phyloP scores from a whole-genome alignment of 768 basidiomycete genomes.

The Pisolithus marmoratus region DNA sequence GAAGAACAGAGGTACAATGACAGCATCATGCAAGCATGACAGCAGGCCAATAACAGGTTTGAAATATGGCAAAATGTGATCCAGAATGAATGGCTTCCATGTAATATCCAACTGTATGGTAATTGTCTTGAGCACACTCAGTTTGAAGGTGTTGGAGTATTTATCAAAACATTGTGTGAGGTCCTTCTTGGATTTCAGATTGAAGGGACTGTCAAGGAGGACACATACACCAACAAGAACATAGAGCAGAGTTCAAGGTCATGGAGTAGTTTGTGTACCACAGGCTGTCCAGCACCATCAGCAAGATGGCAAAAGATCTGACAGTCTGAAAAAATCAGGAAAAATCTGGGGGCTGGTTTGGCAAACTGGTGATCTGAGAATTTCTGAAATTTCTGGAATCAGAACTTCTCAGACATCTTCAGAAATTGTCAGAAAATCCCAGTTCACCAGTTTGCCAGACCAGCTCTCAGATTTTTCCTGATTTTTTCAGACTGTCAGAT shows the following conservation, averaged over 20 bases:
- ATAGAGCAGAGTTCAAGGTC: not conserved
- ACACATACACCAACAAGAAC: not conserved
- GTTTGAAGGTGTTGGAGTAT: constrained; percentile 1
- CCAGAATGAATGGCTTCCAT: not conserved
- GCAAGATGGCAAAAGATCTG: too few species aligned
- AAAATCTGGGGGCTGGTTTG: too few species aligned
- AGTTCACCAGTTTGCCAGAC: too few species aligned
- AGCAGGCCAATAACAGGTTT: not conserved
- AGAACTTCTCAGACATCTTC: too few species aligned
- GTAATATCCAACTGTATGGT: not conserved
- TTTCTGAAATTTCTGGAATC: too few species aligned
- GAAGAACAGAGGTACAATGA: not conserved
- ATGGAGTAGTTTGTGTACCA: not conserved
- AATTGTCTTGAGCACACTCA: not conserved
- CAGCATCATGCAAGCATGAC: not conserved
- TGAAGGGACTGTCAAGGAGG: not conserved
- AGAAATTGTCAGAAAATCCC: too few species aligned
- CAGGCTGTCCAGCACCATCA: constrained; percentile 2
- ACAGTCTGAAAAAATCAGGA: too few species aligned
- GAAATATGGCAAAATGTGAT: not conserved
- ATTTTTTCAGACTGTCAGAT: too few species aligned
- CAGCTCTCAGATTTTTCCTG: too few species aligned
- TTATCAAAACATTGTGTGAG: constrained; percentile 3
- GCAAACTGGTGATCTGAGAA: too few species aligned
- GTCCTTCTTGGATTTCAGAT: not conserved